A percentile compares a stretch with the other conserved stretches of the same genome.
These are phyloP conservation scores for Colletotrichum melonis DNA, from an alignment of 2,329 filamentous ascomycete genomes.

Conservation along the genomic window DNA sequence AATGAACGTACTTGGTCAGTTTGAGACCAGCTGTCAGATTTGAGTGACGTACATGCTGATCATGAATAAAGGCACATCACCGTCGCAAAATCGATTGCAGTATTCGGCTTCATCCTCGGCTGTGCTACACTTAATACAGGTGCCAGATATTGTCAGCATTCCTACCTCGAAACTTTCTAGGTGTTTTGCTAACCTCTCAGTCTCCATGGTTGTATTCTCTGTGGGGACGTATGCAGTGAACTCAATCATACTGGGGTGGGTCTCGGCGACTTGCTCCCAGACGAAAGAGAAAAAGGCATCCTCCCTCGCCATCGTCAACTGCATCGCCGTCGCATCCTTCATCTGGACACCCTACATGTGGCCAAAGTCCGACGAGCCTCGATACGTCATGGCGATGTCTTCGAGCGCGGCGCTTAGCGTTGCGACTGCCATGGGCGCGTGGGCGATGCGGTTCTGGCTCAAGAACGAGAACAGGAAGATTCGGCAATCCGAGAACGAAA, in stretches of 20 bases:
- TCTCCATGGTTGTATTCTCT: constrained; percentile 44
- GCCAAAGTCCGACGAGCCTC: constrained; percentile 44
- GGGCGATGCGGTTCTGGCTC: constrained; percentile 37
- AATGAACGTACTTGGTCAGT: constrained; percentile 31
- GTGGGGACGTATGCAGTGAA: constrained; percentile 47
- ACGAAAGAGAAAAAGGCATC: constrained; percentile 53
- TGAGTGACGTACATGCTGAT: not conserved
- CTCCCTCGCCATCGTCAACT: constrained; percentile 46
- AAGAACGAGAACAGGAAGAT: constrained; percentile 40
- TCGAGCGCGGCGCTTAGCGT: constrained; percentile 38
- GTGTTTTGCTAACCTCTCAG: not conserved
- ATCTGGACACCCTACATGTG: constrained; percentile 43
- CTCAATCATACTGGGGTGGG: constrained; percentile 51
- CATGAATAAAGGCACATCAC: constrained; percentile 14
- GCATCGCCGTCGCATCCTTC: constrained; percentile 34
- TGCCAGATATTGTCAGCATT: constrained; percentile 38
- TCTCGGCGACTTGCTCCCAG: constrained; percentile 48
- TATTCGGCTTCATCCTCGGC: constrained; percentile 34
- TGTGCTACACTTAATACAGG: constrained; percentile 45
- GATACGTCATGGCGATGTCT: constrained; percentile 43
- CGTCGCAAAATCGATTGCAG: constrained; percentile 23
- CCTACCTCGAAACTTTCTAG: too few relatives aligned
- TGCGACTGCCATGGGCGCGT: constrained; percentile 31
- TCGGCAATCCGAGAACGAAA: constrained; percentile 36
- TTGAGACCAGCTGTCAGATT: not conserved